Evolutionary conservation across 352 stramenopile genomes (phyloP), one percentile per base, ranked within the genome.

Genomic region (Globisporangium abappressorium): DNA sequence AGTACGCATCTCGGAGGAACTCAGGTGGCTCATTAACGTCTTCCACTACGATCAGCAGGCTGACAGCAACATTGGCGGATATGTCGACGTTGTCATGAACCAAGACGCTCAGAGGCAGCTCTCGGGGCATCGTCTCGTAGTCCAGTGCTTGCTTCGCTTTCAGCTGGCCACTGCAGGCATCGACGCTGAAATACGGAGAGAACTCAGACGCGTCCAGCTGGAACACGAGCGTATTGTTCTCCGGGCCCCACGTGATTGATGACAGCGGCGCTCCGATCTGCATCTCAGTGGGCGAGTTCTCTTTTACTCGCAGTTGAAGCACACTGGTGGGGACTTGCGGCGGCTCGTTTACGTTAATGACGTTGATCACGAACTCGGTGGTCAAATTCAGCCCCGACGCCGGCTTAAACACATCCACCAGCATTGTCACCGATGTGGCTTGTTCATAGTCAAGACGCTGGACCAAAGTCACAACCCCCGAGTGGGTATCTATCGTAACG

Each of bases 81-180:
- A 22, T 22, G 6, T 61, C 62, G 15, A 36, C 49, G 18, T 59
- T 67, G 51, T 67, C 62, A 15, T 59, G 62, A 36, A 67, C 62
- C 11, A 67, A 41, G 3, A 67, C 38, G 34, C 12, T 33, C 8
- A 67, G 36, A 8, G 62, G 20, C 24, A 67, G 36, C 26, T 49
- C 22, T 24, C 22, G 33, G 1, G 62, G 62, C 62, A 67, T 67
- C 20, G 33, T 41, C 62, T 90, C 81, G 20, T 70, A 90, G 63
- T 90, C 74, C 0, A 87, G 58, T 11, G 72, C 55, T 20, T 41
- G 18, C 34, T 76, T 77, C 9, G 68, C 72, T n/a, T 72, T 62
- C 22, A 90, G 30, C 56, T 90, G 79, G 5, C 81, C 81, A 36
- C 66, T 76, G 62, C 81, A 90, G 14, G 69, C 69, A n/a, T 87